These are phyloP conservation scores for Fomitopsis palustris DNA, from an alignment of 1,284 basidiomycete species.

Conservation along the genomic window DNA sequence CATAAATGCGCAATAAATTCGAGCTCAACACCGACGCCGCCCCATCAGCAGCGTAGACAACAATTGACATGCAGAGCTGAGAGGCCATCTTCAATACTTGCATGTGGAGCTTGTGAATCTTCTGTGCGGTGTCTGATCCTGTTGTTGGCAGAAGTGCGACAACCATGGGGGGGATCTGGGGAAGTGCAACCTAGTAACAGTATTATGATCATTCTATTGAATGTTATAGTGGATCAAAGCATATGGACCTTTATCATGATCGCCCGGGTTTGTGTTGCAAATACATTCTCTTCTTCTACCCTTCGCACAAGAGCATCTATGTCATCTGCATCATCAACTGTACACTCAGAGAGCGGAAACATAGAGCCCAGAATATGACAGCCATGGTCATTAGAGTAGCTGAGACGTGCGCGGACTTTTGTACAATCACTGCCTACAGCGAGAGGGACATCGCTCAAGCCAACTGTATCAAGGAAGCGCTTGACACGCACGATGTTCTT, in stretches of 20 bases:
- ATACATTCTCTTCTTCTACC: constrained; percentile 15
- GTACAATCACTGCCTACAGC: constrained; percentile 21
- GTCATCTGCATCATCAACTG: constrained; percentile 18
- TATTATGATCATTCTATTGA: too few species aligned
- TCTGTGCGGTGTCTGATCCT: constrained; percentile 9
- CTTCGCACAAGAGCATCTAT: constrained; percentile 19
- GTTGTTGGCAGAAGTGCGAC: too few species aligned
- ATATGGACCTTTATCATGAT: constrained; percentile 21
- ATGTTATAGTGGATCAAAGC: too few species aligned
- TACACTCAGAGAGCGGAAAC: constrained; percentile 14
- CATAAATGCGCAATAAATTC: too few species aligned
- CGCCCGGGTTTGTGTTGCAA: constrained; percentile 20
- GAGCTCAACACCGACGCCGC: too few species aligned
- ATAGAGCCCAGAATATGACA: constrained; percentile 24
- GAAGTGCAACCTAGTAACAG: too few species aligned
- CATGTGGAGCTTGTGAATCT: constrained; percentile 16
- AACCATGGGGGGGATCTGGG: too few species aligned
- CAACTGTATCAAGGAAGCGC: too few species aligned
- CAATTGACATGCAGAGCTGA: constrained; percentile 13
- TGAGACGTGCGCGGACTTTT: constrained; percentile 21
- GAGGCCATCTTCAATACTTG: constrained; percentile 18
- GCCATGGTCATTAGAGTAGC: constrained; percentile 24
- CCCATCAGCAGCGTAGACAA: constrained; percentile 19
- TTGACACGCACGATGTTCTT: too few species aligned
- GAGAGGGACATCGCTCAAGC: background rate